Evolutionary conservation across 1,139 yeast genomes (phyloP), one percentile per base, ranked within the genome.

Genomic region (Saccharomyces hybrid): DNA sequence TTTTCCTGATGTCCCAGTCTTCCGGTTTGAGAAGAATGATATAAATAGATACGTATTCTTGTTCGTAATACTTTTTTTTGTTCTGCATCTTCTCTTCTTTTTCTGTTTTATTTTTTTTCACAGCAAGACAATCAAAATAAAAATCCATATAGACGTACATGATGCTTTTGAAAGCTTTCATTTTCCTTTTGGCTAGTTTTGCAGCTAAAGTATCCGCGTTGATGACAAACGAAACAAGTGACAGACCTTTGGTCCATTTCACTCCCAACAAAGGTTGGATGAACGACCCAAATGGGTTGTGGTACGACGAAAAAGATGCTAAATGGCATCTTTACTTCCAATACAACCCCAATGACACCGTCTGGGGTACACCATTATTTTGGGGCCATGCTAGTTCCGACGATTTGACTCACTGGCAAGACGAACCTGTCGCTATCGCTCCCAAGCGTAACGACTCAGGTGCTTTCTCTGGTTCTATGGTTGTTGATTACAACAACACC

Each of bases 291-390:
- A 66, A 66, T 50, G 70, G 70, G 13, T 54, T 64, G 48, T 66
- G 61, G 60, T 65, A 59, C 52, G 67, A 66, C 50, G 53, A 57
- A 5, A 58, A 57, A 46, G 62, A 62, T 19, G 55, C 60, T 13
- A 9, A 58, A n/a, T 66, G 60, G 60, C 76, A 73, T 53, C 38
- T 68, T 52, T 74, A 72, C 61, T 73, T 61, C 60, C 77, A 74
- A 58, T 66, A 64, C 62, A 38, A 38, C 3, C 42, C 42, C 4
- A 38, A 38, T 4, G 42, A 38, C 23, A 38, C 42, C 5, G 42
- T 38, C n/a, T 38, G 42, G 42, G 42, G 42, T 16, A 8, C 13
- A 4, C 42, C 42, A 8, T 38, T 38, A 6, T 38, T 8, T 9
- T 38, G 42, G 42, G 42, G 42, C 42, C 42, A 38, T 2, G 42